Evolutionary conservation across 2,329 filamentous ascomycete genomes (phyloP).

Genomic region (Colletotrichum limetticola): DNA sequence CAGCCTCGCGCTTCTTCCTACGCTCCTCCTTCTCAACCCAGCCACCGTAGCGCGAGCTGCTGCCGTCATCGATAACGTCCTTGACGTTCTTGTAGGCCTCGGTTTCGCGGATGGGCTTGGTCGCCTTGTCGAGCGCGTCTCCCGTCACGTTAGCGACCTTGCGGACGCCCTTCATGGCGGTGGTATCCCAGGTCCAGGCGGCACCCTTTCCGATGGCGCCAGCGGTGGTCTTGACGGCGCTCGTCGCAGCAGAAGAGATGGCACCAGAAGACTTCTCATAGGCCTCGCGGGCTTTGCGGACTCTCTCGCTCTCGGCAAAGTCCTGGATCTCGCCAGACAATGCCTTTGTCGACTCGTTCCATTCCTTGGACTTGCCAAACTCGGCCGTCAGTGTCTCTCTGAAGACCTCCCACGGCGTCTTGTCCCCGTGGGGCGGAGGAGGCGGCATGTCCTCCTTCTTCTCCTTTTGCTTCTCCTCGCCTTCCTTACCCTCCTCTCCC

Average conservation of each 20-base stretch:
- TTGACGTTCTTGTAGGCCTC: conserved; percentile 96
- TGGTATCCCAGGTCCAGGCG: conserved; percentile 96
- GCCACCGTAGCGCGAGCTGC: conserved; percentile 93
- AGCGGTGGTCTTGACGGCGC: conserved; percentile 86
- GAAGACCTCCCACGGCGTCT: conserved; percentile 99
- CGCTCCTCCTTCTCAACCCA: conserved; percentile 98
- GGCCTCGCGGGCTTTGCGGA: conserved; percentile 85
- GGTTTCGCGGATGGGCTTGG: conserved; percentile 91
- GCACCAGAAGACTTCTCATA: conserved; percentile 89
- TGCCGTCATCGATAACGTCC: conserved; percentile 95
- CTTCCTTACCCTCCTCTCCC: conserved; percentile 53
- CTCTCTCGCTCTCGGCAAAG: conserved; percentile 91
- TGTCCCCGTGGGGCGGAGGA: conserved; percentile 96
- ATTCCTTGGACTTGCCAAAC: conserved; percentile 97
- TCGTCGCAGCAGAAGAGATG: conserved; percentile 80
- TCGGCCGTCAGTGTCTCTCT: conserved; percentile 94
- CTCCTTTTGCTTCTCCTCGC: conserved; percentile 65
- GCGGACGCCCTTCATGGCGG: conserved; percentile 89
- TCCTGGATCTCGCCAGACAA: conserved; percentile 89
- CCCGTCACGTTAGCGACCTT: conserved; percentile 88
- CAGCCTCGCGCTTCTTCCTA: conserved; percentile 79
- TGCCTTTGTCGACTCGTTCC: conserved; percentile 98
- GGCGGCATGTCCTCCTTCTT: conserved; percentile 79
- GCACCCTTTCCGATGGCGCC: conserved; percentile 90
- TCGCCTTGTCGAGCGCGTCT: conserved; percentile 91